Base-by-base conservation (phyloP, 768 basidiomycete genomes). In the Agaricus blazei region DNA sequence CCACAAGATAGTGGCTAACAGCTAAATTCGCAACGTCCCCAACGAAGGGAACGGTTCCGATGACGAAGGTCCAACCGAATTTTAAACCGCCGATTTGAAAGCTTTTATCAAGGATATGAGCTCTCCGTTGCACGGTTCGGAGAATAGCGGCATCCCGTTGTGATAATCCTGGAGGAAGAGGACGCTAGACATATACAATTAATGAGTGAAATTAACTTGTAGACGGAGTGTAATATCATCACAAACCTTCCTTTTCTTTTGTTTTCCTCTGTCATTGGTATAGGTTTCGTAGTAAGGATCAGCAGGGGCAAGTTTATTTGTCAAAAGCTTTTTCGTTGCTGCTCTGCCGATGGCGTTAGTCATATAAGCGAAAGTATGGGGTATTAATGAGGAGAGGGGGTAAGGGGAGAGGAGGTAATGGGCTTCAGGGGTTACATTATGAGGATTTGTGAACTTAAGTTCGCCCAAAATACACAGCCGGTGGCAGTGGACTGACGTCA, bases 11-110 rank as follows among this genome's bases (percentile, higher is more conserved):
- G 69, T 95, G 92, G 69, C 90, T 85, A 54, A 94, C 76, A 2
- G 68, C 43, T 4, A 78, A 77, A 61, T 87, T 82, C 1, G 82
- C 75, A 29, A 82, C 72, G 62, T 90, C 87, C 14, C 90, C 91
- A 0, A 80, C 77, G 36, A 84, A 70, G 7, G 90, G 90, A 44
- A 93, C 66, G 15, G 90, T 75, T 0, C 87, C 86, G 65, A 93
- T 87, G 63, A 90, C 67, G 70, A 92, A 88, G 0, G 90, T 82
- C 87, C 87, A 94, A 0, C 94, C 94, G 57, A 96, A 93, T 11
- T 83, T 82, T 51, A 95, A 65, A 9, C 94, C 92, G 58, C 85
- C 88, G 1, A 96, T 29, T 42, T 66, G 75, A 75, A 97, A 90
- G 2, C 90, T 85, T 68, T 91, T 93, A 72, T 97, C 94, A 52